Evolutionary conservation across 768 basidiomycete genomes (phyloP), one percentile per base, ranked within the genome.

Genomic region (Trametes punicea): DNA sequence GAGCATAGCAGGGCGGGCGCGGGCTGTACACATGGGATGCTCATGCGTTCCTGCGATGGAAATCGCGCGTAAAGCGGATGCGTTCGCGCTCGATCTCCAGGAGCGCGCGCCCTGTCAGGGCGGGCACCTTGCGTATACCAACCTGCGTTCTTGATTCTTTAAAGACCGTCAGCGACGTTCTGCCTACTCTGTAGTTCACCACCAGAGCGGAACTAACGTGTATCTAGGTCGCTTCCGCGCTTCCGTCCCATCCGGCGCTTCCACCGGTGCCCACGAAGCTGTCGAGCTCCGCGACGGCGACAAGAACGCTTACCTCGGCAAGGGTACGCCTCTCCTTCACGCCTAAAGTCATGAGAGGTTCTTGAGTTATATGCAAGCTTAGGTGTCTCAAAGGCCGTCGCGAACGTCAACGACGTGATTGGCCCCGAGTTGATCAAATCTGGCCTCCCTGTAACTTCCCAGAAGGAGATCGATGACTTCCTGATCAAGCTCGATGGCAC

Each of bases 211-310:
- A 59, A 51, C 45, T 55, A 56, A 64, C 55, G 48, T 51, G 56
- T 60, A 64, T 64, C 23, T 58, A 96, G 95, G 95, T 57, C 87
- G 84, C 62, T 98, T 85, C 88, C 88, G 93, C 58, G 90, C 93
- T 57, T 84, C 92, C 61, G 97, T 99, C 40, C 97, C 97, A 40
- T 98, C 96, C 57, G 97, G 97, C 72, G 97, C 97, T 39, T 99
- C 97, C 55, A 98, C 97, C 50, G 97, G 97, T 78, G 78, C 91
- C 63, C 93, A 99, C 73, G 97, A 99, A 75, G 97, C 97, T 60
- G 93, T 98, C 64, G 97, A 99, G 77, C 90, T 99, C 74, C 93
- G 97, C 65, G 97, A 99, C 74, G 88, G 88, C 61, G 95, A 93
- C 79, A 97, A 97, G 76, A 74, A 74, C 63, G 83, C 84, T 67